A percentile compares a stretch with the other conserved stretches of the same genome.
These are phyloP conservation scores for Achlya hypogyna DNA, from an alignment of 352 stramenopile species.

Conservation along the genomic window DNA sequence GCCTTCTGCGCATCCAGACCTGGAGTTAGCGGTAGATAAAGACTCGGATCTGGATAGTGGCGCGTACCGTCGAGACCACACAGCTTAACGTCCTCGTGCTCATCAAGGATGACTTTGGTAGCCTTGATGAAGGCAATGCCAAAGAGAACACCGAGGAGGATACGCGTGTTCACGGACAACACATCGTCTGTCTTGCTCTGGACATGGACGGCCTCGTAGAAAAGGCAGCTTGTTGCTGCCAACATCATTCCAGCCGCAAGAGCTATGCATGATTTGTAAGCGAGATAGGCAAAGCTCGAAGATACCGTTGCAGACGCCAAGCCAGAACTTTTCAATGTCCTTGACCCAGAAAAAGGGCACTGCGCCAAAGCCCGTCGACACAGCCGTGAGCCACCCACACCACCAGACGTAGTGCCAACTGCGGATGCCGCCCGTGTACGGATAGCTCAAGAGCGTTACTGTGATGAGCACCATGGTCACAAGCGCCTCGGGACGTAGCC, in stretches of 20 bases:
- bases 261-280: constrained; percentile 31
- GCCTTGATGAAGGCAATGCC: constrained; percentile 95
- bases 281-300: not conserved
- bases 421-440: constrained; percentile 5
- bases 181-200: constrained; percentile 58
- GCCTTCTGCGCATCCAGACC: constrained; percentile 86
- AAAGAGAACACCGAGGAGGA: constrained; percentile 82
- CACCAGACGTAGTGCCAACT: constrained; percentile 89
- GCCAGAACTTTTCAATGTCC: constrained; percentile 90
- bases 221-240: constrained; percentile 90
- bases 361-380: constrained; percentile 92
- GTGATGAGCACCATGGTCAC: not conserved
- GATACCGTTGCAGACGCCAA: constrained; percentile 87
- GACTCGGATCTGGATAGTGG: not conserved
- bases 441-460: constrained; percentile 7
- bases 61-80: constrained; percentile 41
- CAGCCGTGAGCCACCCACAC: constrained; percentile 95
- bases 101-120: constrained; percentile 91
- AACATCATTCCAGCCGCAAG: constrained; percentile 98
- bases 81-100: constrained; percentile 93
- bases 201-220: constrained; percentile 88
- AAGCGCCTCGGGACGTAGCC: not conserved
- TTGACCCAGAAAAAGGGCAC: constrained; percentile 92
- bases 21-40: constrained; percentile 25
- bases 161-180: constrained; percentile 63